Evolutionary conservation across 2,329 filamentous ascomycete genomes (phyloP).

Genomic region (Furcasterigmium furcatum): DNA sequence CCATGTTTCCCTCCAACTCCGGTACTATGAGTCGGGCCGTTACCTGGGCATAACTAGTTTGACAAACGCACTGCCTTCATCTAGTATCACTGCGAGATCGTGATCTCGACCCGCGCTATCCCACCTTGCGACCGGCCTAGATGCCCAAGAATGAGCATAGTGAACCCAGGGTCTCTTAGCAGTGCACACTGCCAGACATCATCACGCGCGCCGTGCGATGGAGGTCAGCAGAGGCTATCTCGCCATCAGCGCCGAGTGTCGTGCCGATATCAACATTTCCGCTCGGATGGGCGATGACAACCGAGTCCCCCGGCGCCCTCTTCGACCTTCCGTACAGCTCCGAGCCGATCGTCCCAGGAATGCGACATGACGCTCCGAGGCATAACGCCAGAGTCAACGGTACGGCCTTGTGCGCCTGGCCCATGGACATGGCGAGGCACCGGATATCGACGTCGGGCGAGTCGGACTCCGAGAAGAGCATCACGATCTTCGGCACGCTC

Average conservation of each 20-base stretch:
- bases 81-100: no score
- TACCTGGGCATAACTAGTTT: no score
- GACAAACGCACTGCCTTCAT: no score
- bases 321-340: slow-evolving; percentile 17
- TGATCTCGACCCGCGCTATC: no score
- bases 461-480: slow-evolving; percentile 30
- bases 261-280: slow-evolving; percentile 43
- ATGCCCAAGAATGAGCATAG: no score
- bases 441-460: slow-evolving; percentile 31
- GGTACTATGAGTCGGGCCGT: no score
- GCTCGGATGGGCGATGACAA: slow-evolving; percentile 44
- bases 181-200: slow-evolving; percentile 47
- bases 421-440: slow-evolving; percentile 43
- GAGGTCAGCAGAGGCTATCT: slow-evolving; percentile 39
- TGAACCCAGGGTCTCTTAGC: no score
- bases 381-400: slow-evolving; percentile 37
- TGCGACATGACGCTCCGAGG: slow-evolving; percentile 32
- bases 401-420: slow-evolving; percentile 39
- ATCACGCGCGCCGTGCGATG: slow-evolving; percentile 43
- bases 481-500: slow-evolving; percentile 41
- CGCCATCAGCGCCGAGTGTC: slow-evolving; percentile 29
- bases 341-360: slow-evolving; percentile 38
- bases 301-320: slow-evolving; percentile 14
- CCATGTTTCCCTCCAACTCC: no score
- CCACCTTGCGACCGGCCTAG: no score